Conservation (phyloP, 331 rosid genomes). For the Saraca asoca region DNA sequence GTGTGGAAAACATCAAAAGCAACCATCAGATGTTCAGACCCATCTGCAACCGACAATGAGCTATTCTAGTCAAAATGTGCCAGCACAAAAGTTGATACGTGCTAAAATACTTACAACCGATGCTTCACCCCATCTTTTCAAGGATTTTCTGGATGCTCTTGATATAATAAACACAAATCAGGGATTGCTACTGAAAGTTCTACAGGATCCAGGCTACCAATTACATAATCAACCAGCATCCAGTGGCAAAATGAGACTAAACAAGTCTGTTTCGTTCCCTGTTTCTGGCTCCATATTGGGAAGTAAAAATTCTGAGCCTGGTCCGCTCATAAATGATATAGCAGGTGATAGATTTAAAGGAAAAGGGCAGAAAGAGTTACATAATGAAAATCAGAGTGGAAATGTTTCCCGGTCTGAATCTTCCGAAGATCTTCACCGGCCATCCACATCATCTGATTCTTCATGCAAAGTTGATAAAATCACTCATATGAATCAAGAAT, state of each 20-base stretch:
- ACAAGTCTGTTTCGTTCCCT: constrained; percentile 58
- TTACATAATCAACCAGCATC: constrained; percentile 34
- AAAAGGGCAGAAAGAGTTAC: constrained; percentile 1
- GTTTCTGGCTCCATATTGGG: constrained; percentile 30
- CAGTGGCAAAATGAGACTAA: constrained; percentile 32
- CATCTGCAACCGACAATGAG: constrained; percentile 13
- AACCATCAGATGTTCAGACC: neutral
- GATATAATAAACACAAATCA: constrained; percentile 58
- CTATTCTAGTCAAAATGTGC: neutral
- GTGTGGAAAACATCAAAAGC: constrained; percentile 39
- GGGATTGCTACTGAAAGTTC: constrained; percentile 46
- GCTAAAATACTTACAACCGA: constrained; percentile 50
- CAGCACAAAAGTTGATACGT: constrained; percentile 40
- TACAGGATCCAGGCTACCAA: constrained; percentile 53
- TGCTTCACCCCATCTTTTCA: constrained; percentile 50
- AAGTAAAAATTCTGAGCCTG: constrained; percentile 27
- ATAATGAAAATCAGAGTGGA: constrained; percentile 14
- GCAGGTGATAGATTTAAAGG: constrained; percentile 13
- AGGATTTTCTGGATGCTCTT: constrained; percentile 66
- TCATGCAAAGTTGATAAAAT: neutral
- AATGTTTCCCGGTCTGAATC: neutral
- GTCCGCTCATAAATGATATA: constrained; percentile 33
- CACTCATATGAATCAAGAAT: neutral
- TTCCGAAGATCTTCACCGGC: constrained; percentile 2
- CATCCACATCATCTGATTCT: constrained; percentile 7